phyloP scores from a whole-genome alignment of 2,329 filamentous ascomycete species.

The Xylaria sp. region DNA sequence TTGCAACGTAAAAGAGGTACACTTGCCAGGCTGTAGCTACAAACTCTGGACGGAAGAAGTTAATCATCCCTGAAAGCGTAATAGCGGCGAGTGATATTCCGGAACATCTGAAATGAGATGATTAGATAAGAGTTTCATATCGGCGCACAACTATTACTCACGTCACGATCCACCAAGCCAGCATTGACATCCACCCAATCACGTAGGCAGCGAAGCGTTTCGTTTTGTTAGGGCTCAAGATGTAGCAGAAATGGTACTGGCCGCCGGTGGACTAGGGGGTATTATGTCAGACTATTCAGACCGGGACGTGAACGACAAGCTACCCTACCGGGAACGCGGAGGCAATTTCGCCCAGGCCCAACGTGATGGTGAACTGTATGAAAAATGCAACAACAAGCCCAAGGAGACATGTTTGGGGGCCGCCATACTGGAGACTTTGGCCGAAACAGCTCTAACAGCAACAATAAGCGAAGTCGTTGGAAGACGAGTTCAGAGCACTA shows the following conservation, averaged over 20 bases:
- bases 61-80: slow-evolving; percentile 2
- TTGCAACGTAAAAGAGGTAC: slow-evolving; percentile 6
- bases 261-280: slow-evolving; percentile 2
- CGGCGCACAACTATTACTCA: neutral
- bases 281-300: neutral
- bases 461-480: neutral
- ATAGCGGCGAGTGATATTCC: slow-evolving; percentile 1
- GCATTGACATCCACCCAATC: slow-evolving; percentile 8
- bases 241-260: slow-evolving; percentile 16
- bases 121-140: neutral
- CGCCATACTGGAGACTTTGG: slow-evolving; percentile 6
- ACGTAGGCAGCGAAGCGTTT: slow-evolving; percentile 7
- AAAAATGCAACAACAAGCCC: slow-evolving; percentile 1
- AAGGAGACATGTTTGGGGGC: neutral
- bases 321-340: slow-evolving; percentile 9
- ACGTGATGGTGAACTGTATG: slow-evolving; percentile 4
- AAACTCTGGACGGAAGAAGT: slow-evolving; percentile 10
- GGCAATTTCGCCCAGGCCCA: slow-evolving; percentile 10
- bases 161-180: slow-evolving; percentile 16
- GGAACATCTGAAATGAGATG: neutral
- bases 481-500: neutral
- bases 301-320: neutral
- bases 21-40: slow-evolving; percentile 5
- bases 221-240: neutral
- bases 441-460: slow-evolving; percentile 4